A percentile compares a stretch with the other conserved stretches of the same genome.
Evolutionary conservation across 805 yeast genomes (phyloP).

Genomic region (Starmerella etchellsii): DNA sequence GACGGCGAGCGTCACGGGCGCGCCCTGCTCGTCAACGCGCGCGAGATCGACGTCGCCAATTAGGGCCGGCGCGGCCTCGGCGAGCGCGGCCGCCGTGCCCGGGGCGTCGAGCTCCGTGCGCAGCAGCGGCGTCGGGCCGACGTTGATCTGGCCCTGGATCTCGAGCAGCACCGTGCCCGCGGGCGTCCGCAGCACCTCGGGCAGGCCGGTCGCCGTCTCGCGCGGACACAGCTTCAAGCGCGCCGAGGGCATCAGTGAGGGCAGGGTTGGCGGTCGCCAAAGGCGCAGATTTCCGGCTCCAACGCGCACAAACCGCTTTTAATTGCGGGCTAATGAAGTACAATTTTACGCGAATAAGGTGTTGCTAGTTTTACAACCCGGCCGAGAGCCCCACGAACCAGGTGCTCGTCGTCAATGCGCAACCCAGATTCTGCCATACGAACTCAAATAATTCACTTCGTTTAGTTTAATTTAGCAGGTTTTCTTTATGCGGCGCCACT

Average conservation of each 20-base stretch:
- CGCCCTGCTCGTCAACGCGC: constrained; percentile 10
- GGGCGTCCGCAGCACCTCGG: constrained; percentile 11
- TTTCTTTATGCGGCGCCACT: no score
- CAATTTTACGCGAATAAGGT: no score
- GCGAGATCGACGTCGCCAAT: constrained; percentile 17
- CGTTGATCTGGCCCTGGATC: constrained; percentile 17
- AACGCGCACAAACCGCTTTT: no score
- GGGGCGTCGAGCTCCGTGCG: constrained; percentile 15
- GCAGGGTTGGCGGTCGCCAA: no score
- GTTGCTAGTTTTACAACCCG: no score
- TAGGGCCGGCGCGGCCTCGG: neutral
- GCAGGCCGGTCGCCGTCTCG: constrained; percentile 1
- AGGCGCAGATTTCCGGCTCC: no score
- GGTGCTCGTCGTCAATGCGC: no score
- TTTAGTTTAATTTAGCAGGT: no score
- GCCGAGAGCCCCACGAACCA: no score
- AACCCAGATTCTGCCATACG: no score
- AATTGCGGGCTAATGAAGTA: no score
- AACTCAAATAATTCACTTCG: no score
- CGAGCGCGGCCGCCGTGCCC: neutral
- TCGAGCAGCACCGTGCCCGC: constrained; percentile 16
- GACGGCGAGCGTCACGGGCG: constrained; percentile 11
- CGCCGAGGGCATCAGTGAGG: constrained; percentile 7
- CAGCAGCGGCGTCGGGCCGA: constrained; percentile 15
- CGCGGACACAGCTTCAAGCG: constrained; percentile 3